phyloP scores from a whole-genome alignment of 495 filamentous ascomycete genomes.

The Baudoinia panamericana region DNA sequence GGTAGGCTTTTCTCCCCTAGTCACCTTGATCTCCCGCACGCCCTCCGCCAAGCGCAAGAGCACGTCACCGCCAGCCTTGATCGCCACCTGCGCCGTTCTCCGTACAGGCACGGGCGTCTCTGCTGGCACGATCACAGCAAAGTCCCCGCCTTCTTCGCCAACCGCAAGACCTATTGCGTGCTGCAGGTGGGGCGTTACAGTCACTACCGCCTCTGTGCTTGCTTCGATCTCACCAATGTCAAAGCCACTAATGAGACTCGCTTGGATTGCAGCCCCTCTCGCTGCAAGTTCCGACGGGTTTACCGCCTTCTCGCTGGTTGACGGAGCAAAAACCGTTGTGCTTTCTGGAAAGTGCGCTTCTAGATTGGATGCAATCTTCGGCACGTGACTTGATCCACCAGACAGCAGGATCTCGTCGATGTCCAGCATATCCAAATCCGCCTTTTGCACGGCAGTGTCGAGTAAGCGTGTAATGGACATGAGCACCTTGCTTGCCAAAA shows the following conservation, averaged over 20 bases:
- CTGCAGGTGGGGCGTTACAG: conserved; percentile 75
- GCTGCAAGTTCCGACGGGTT: conserved; percentile 86
- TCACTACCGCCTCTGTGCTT: conserved; percentile 89
- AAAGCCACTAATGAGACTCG: conserved; percentile 81
- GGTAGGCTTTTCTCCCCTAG: conserved; percentile 68
- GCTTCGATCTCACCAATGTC: conserved; percentile 88
- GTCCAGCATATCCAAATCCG: conserved; percentile 79
- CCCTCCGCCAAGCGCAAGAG: conserved; percentile 80
- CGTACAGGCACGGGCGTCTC: conserved; percentile 87
- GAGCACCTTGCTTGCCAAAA: conserved; percentile 73
- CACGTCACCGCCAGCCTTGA: conserved; percentile 68
- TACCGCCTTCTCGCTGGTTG: conserved; percentile 60
- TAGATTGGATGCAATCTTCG: conserved; percentile 70
- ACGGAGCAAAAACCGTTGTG: conserved; percentile 69
- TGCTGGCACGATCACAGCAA: conserved; percentile 62
- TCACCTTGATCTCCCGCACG: conserved; percentile 74
- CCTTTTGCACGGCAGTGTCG: conserved; percentile 77
- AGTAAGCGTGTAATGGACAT: conserved; percentile 74
- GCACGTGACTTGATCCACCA: conserved; percentile 85
- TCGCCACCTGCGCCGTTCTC: conserved; percentile 60
- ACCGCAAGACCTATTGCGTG: conserved; percentile 81
- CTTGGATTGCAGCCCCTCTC: conserved; percentile 89
- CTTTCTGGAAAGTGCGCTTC: conserved; percentile 64
- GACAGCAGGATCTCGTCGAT: conserved; percentile 91
- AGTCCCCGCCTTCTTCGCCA: conserved; percentile 48